Conservation (phyloP, 805 yeast genomes). For the Lachancea sp. region DNA sequence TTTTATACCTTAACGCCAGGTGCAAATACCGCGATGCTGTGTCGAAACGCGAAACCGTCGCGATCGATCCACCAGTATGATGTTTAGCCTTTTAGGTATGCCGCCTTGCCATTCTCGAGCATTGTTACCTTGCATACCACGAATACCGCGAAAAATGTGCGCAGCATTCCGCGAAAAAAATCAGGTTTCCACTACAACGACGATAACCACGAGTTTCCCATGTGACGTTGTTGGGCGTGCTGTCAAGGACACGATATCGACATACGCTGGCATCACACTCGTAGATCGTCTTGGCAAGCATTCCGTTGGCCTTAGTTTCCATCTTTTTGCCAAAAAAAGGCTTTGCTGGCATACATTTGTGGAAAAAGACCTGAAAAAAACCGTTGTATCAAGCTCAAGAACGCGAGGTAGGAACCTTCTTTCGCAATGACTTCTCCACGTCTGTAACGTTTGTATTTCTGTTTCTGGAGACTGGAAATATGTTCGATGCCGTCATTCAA, state of each 20-base stretch:
- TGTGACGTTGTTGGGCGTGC: background rate
- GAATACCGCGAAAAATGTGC: conserved; percentile 1
- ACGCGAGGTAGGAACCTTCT: no score
- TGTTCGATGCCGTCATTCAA: no score
- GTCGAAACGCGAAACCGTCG: conserved; percentile 4
- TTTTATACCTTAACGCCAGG: background rate
- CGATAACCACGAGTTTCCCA: background rate
- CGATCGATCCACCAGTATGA: background rate
- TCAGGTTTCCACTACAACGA: background rate
- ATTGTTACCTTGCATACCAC: background rate
- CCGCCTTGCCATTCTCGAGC: background rate
- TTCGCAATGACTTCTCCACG: background rate
- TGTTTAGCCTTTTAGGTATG: background rate
- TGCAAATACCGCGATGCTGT: background rate
- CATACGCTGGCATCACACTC: no score
- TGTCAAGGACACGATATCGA: no score
- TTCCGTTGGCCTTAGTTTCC: background rate
- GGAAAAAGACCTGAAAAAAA: background rate
- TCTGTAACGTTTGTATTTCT: no score
- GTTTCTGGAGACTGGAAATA: no score
- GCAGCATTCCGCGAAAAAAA: background rate
- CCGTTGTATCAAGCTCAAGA: background rate
- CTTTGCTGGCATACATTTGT: background rate
- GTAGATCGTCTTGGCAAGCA: background rate
- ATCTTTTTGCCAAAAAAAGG: background rate